Evolutionary conservation across 2,329 filamentous ascomycete species (phyloP).

Genomic region (Arthrobotrys entomopaga): DNA sequence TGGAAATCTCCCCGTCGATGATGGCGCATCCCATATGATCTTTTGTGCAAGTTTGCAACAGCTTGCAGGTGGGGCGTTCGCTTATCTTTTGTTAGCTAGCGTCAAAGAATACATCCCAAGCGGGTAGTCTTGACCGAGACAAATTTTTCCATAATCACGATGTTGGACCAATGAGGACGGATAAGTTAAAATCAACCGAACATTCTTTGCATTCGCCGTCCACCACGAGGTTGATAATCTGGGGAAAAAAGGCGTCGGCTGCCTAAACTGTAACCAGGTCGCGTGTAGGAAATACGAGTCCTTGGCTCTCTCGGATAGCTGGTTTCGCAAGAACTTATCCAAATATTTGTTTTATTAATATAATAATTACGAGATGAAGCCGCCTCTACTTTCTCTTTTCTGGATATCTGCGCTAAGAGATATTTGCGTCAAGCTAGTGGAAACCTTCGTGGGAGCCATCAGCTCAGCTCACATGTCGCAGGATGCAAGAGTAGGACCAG

Average conservation of each 20-base stretch:
- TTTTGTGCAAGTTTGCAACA: constrained; percentile 41
- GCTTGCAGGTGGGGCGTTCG: constrained; percentile 48
- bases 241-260: constrained; percentile 52
- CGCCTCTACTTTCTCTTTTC: constrained; percentile 38
- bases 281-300: constrained; percentile 39
- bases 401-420: background rate
- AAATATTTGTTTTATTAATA: background rate
- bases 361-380: constrained; percentile 26
- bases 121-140: constrained; percentile 49
- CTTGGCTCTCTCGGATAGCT: background rate
- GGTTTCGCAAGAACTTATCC: constrained; percentile 6
- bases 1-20: background rate
- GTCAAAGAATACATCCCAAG: constrained; percentile 18
- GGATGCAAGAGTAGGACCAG: constrained; percentile 9
- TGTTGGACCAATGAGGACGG: constrained; percentile 30
- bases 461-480: no score
- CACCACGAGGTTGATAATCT: constrained; percentile 54
- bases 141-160: constrained; percentile 7
- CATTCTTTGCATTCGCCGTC: constrained; percentile 50
- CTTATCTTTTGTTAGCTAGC: constrained; percentile 44
- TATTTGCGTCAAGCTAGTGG: background rate
- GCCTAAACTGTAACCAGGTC: constrained; percentile 50
- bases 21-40: constrained; percentile 42
- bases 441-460: constrained; percentile 1
- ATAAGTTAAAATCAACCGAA: constrained; percentile 19